Conservation (phyloP, 1,284 basidiomycete genomes). For the Omphalotus olearius region DNA sequence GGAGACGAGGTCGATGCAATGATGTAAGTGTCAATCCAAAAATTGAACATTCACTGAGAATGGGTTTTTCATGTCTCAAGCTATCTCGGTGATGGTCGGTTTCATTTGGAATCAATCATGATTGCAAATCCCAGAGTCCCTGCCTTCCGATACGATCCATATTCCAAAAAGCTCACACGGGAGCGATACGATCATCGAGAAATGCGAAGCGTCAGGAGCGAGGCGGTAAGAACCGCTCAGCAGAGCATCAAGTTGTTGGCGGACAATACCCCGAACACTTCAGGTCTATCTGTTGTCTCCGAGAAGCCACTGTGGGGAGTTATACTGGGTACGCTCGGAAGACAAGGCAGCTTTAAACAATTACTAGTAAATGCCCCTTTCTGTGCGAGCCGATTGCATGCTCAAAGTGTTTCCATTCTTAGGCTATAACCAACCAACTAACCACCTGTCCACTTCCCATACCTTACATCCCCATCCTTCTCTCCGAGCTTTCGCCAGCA, state of each 20-base stretch:
- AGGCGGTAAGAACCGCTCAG: conserved; percentile 75
- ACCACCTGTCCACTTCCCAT: conserved; percentile 48
- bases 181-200: conserved; percentile 89
- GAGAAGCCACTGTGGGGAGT: conserved; percentile 74
- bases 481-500: conserved; percentile 94
- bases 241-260: conserved; percentile 43
- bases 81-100: conserved; percentile 97
- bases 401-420: background rate
- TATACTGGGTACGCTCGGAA: conserved; percentile 91
- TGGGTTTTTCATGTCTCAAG: conserved; percentile 35
- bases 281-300: too few relatives aligned
- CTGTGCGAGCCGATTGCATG: background rate
- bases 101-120: conserved; percentile 99
- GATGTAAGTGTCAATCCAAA: conserved; percentile 50
- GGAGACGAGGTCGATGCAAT: conserved; percentile 76
- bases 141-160: conserved; percentile 98
- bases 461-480: conserved; percentile 84
- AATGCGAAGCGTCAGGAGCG: conserved; percentile 77
- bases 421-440: conserved; percentile 77
- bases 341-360: conserved; percentile 92
- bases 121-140: conserved; percentile 96
- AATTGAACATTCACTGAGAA: conserved; percentile 5
- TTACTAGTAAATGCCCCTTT: conserved; percentile 50
- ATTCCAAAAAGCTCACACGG: conserved; percentile 93
- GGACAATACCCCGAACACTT: too few relatives aligned